A percentile compares a stretch with the other conserved stretches of the same genome.
These are phyloP conservation scores for Podospora didyma DNA, from an alignment of 495 filamentous ascomycete species.

Conservation along the genomic window DNA sequence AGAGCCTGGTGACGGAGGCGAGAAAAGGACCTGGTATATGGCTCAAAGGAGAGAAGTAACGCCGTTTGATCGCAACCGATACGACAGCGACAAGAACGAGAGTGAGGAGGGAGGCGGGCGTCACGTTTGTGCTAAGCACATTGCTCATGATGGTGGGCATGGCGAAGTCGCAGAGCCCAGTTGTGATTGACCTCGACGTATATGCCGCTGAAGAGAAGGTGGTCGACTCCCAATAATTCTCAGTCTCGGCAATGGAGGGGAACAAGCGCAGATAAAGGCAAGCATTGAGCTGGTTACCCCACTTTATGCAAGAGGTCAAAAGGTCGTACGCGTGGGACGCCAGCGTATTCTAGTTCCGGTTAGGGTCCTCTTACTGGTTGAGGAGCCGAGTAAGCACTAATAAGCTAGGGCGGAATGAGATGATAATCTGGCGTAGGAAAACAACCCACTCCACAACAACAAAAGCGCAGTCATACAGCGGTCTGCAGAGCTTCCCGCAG, in stretches of 20 bases:
- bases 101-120: not conserved
- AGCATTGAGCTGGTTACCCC: not conserved
- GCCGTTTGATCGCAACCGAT: not conserved
- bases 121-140: not conserved
- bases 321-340: no score
- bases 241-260: not conserved
- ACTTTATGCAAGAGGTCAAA: not conserved
- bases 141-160: not conserved
- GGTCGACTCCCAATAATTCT: not conserved
- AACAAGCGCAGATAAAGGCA: not conserved
- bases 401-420: no score
- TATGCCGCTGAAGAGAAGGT: not conserved
- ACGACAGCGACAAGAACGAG: not conserved
- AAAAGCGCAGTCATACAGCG: no score
- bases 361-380: no score
- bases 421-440: no score
- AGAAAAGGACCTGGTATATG: slow-evolving; percentile 6
- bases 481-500: no score
- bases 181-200: not conserved
- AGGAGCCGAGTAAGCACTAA: no score
- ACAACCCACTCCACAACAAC: no score
- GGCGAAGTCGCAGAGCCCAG: not conserved
- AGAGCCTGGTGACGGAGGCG: slow-evolving; percentile 4
- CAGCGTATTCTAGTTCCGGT: no score
- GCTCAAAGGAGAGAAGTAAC: slow-evolving; percentile 8